A percentile compares a stretch with the other conserved stretches of the same genome.
Conservation (phyloP, 2,329 filamentous ascomycete species). For the Pseudocercospora fuligena region DNA sequence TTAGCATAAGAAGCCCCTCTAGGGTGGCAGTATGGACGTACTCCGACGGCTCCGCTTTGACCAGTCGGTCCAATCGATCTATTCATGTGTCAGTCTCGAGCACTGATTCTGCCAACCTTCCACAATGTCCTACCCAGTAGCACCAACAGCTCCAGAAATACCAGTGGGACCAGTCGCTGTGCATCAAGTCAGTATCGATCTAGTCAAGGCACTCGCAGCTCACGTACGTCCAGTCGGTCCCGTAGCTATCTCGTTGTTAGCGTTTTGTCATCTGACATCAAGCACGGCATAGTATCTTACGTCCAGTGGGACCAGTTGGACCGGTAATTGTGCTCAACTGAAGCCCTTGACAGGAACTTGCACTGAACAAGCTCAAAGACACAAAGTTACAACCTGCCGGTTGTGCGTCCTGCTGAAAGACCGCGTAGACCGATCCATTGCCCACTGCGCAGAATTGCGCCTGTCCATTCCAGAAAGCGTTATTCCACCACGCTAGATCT, state of each 20-base stretch:
- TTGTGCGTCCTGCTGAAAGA: conserved; percentile 33
- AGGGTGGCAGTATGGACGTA: no score
- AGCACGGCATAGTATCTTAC: conserved; percentile 1
- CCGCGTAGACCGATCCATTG: conserved; percentile 39
- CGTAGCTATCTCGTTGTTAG: conserved; percentile 8
- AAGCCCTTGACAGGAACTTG: conserved; percentile 33
- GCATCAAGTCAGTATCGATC: neutral
- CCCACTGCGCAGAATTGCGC: conserved; percentile 36
- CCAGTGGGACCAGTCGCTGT: conserved; percentile 23
- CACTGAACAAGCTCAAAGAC: conserved; percentile 34
- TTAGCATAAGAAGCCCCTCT: neutral
- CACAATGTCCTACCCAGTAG: neutral
- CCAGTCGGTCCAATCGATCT: neutral
- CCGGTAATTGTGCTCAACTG: conserved; percentile 31
- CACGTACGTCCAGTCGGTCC: conserved; percentile 18
- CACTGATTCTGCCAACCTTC: no score
- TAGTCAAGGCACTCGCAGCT: neutral
- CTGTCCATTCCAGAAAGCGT: conserved; percentile 35
- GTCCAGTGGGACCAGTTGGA: conserved; percentile 6
- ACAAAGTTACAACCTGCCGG: conserved; percentile 35
- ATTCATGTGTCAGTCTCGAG: no score
- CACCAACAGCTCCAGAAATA: conserved; percentile 25
- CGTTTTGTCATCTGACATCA: neutral
- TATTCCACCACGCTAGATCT: conserved; percentile 35
- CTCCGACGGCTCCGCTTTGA: neutral